Evolutionary conservation across 768 basidiomycete genomes (phyloP).

Genomic region (Russula olivacea): DNA sequence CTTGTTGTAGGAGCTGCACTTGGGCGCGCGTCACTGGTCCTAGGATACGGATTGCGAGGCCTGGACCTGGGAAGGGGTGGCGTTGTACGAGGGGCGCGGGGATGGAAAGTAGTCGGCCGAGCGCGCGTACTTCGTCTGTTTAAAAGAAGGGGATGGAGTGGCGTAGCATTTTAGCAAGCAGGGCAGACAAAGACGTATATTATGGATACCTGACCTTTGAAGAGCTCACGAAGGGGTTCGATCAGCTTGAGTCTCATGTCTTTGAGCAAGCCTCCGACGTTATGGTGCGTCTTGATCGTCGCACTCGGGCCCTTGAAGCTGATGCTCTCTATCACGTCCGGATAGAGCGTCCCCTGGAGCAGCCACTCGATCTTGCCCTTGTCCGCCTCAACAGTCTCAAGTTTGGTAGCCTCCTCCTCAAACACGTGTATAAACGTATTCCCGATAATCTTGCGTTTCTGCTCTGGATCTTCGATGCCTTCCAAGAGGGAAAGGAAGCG

Average conservation of each 20-base stretch:
- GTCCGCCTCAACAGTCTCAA: conserved; percentile 70
- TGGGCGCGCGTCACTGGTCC: conserved; percentile 93
- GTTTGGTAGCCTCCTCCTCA: conserved; percentile 85
- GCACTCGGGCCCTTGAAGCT: conserved; percentile 99
- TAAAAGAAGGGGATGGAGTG: not conserved
- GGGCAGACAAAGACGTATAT: not conserved
- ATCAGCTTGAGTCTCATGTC: conserved; percentile 99
- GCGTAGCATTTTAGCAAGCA: not conserved
- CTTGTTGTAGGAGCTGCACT: conserved; percentile 84
- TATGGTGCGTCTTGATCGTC: conserved; percentile 99
- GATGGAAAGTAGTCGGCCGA: conserved; percentile 87
- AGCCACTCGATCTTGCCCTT: conserved; percentile 97
- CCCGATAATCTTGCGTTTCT: conserved; percentile 96
- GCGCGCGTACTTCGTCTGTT: conserved; percentile 88
- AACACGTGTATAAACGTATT: conserved; percentile 99
- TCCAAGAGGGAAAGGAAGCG: conserved; percentile 85
- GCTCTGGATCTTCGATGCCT: conserved; percentile 91
- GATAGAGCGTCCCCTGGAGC: conserved; percentile 95
- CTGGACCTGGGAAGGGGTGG: conserved; percentile 98
- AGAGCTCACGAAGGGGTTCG: conserved; percentile 93
- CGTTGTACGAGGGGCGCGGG: conserved; percentile 90
- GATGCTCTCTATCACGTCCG: conserved; percentile 98
- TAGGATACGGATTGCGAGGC: conserved; percentile 95
- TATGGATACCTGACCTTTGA: conserved; percentile 67
- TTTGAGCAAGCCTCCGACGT: conserved; percentile 91